These are phyloP conservation scores for Sclerotinia sclerotiorum DNA, from an alignment of 2,329 filamentous ascomycete genomes.

Conservation along the genomic window DNA sequence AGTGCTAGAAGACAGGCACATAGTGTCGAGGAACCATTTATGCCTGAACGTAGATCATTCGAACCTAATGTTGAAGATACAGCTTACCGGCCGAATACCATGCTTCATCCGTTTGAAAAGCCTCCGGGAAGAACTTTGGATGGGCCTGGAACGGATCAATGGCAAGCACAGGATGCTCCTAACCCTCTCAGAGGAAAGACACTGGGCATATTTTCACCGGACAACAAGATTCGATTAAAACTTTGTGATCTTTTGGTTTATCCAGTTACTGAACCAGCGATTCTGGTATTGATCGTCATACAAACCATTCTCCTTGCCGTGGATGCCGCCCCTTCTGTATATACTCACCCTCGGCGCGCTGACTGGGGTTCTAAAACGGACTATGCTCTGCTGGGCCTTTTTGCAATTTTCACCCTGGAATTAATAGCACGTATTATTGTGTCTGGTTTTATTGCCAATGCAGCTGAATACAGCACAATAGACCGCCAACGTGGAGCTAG, in stretches of 20 bases:
- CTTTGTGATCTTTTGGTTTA: constrained; percentile 85
- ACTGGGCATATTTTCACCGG: constrained; percentile 77
- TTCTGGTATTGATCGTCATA: constrained; percentile 81
- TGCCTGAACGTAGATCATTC: constrained; percentile 32
- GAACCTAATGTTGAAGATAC: constrained; percentile 41
- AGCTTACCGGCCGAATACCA: constrained; percentile 29
- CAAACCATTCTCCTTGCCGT: constrained; percentile 87
- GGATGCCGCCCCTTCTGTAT: constrained; percentile 74
- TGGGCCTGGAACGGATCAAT: constrained; percentile 23
- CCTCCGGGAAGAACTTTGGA: constrained; percentile 10
- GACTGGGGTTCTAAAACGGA: constrained; percentile 58
- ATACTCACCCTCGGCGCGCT: constrained; percentile 56
- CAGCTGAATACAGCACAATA: constrained; percentile 87
- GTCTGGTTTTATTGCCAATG: constrained; percentile 89
- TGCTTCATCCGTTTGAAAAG: constrained; percentile 39
- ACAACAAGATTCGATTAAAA: constrained; percentile 70
- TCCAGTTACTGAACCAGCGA: constrained; percentile 80
- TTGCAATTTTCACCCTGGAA: constrained; percentile 87
- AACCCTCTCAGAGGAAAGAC: constrained; percentile 88
- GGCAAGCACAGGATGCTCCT: constrained; percentile 44
- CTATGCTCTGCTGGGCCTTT: constrained; percentile 71
- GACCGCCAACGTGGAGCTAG: constrained; percentile 74
- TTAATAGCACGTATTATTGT: constrained; percentile 82
- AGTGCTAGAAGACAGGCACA: constrained; percentile 41
- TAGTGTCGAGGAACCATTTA: constrained; percentile 18